These are phyloP conservation scores for Suhomyces taliae DNA, from an alignment of 1,139 yeast genomes.

Conservation along the genomic window DNA sequence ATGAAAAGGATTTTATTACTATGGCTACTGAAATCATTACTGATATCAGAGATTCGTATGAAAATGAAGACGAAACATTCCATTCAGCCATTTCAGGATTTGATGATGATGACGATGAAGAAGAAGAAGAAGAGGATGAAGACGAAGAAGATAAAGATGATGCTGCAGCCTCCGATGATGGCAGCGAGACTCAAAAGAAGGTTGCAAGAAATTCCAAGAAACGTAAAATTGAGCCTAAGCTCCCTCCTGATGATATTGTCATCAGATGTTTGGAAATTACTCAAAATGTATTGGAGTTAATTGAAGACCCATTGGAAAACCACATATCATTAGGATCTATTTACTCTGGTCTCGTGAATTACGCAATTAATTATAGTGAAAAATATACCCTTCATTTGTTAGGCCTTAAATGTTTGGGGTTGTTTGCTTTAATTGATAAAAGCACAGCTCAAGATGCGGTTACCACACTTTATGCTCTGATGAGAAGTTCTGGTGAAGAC, in stretches of 20 bases:
- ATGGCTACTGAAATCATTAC: conserved; percentile 85
- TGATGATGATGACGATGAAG: conserved; percentile 35
- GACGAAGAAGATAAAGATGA: conserved; percentile 15
- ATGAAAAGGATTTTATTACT: conserved; percentile 79
- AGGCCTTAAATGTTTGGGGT: conserved; percentile 76
- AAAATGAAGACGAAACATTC: conserved; percentile 46
- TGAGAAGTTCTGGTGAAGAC: conserved; percentile 44
- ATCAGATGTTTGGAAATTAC: conserved; percentile 70
- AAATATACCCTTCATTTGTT: conserved; percentile 57
- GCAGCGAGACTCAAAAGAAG: conserved; percentile 19
- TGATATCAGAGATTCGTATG: conserved; percentile 74
- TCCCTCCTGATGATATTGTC: conserved; percentile 50
- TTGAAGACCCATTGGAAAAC: conserved; percentile 62
- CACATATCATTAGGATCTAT: conserved; percentile 73
- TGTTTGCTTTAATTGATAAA: conserved; percentile 72
- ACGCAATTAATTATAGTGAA: conserved; percentile 68
- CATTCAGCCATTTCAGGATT: conserved; percentile 56
- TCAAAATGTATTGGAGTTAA: conserved; percentile 67
- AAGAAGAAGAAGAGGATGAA: conserved; percentile 25
- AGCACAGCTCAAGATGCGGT: conserved; percentile 19
- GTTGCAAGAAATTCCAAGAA: conserved; percentile 22
- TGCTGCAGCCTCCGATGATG: conserved; percentile 10
- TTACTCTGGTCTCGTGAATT: conserved; percentile 75
- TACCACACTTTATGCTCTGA: conserved; percentile 14
- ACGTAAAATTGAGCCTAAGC: conserved; percentile 37